These are phyloP conservation scores for Fusarium chlamydosporum DNA, from an alignment of 2,329 filamentous ascomycete species.

Conservation along the genomic window DNA sequence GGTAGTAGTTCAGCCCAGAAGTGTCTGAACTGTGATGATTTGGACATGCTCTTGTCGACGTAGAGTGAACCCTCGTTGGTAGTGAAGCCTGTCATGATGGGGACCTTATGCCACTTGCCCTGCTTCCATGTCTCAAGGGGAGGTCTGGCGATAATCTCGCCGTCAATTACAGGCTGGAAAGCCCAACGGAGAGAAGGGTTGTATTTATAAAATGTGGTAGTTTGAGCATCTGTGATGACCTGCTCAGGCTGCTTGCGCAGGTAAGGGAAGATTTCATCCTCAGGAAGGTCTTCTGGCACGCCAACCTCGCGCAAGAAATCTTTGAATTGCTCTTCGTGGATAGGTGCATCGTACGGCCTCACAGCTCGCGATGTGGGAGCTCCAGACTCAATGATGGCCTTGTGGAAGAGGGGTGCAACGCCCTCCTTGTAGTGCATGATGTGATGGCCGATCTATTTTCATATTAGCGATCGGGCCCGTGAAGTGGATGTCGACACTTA, in stretches of 20 bases:
- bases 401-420: constrained; percentile 64
- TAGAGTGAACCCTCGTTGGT: constrained; percentile 78
- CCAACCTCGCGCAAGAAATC: constrained; percentile 41
- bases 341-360: constrained; percentile 67
- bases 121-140: constrained; percentile 70
- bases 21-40: constrained; percentile 65
- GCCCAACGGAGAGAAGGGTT: constrained; percentile 67
- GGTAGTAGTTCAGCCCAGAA: constrained; percentile 76
- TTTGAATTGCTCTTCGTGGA: constrained; percentile 70
- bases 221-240: constrained; percentile 56
- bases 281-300: constrained; percentile 33
- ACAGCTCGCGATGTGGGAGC: constrained; percentile 68
- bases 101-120: constrained; percentile 50
- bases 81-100: constrained; percentile 77
- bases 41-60: constrained; percentile 65
- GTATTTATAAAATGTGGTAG: constrained; percentile 62
- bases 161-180: constrained; percentile 77
- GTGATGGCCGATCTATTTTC: constrained; percentile 73
- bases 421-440: constrained; percentile 64
- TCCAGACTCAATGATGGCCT: constrained; percentile 70
- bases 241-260: constrained; percentile 60
- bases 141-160: constrained; percentile 68
- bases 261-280: constrained; percentile 59
- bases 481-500: constrained; percentile 33
- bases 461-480: constrained; percentile 1